Percentiles rank a stretch among this genome's conserved stretches.
Conservation (phyloP, 805 yeast genomes). For the Danielia oregonensis region DNA sequence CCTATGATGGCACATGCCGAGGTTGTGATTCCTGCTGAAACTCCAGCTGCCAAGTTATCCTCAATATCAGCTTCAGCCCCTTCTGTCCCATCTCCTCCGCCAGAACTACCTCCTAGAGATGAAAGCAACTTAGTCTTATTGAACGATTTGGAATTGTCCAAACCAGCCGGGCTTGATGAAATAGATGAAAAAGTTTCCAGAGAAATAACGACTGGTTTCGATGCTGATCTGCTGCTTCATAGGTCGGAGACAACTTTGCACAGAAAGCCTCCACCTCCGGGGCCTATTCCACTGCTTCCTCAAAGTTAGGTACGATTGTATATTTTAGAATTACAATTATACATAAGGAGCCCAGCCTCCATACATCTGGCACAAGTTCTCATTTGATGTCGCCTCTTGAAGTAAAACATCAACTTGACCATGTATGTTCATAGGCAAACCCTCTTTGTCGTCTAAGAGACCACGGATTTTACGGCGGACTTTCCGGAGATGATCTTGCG, state of each 20-base stretch:
- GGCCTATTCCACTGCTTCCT: slow-evolving; percentile 1
- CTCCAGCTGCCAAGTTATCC: too few species aligned
- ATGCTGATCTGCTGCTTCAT: too few species aligned
- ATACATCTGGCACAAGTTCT: slow-evolving; percentile 79
- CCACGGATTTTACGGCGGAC: slow-evolving; percentile 83
- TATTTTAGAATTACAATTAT: slow-evolving; percentile 7
- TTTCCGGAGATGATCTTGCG: slow-evolving; percentile 66
- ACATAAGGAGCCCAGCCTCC: slow-evolving; percentile 75
- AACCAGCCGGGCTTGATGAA: too few species aligned
- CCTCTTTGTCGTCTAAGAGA: slow-evolving; percentile 69
- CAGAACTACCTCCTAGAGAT: neutral
- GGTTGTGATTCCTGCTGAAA: too few species aligned
- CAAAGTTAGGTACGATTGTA: too few species aligned
- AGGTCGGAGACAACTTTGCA: neutral
- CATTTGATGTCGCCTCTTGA: slow-evolving; percentile 71
- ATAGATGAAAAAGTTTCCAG: too few species aligned
- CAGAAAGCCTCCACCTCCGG: slow-evolving; percentile 3
- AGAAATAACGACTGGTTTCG: too few species aligned
- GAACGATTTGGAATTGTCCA: too few species aligned
- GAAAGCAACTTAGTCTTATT: neutral
- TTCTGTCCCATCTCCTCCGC: neutral
- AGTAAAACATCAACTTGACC: slow-evolving; percentile 92
- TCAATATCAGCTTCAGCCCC: neutral
- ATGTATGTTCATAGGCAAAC: slow-evolving; percentile 80
- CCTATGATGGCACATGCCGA: too few species aligned